These are phyloP conservation scores for Pleurotus cornucopiae DNA, from an alignment of 768 basidiomycete genomes.

Conservation along the genomic window DNA sequence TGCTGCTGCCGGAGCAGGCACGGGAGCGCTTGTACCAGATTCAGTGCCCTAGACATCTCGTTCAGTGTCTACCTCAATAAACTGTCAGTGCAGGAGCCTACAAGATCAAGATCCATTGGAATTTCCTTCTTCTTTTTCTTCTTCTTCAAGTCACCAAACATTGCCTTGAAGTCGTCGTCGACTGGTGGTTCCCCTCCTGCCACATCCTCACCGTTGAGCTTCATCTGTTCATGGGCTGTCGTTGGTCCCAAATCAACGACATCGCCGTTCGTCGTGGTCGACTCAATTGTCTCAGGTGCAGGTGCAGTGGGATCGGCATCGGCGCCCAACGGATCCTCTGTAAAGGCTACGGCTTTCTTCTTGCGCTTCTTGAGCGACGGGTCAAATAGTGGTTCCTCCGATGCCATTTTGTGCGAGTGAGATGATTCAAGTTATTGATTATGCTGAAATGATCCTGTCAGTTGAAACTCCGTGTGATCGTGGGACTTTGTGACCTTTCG, in stretches of 20 bases:
- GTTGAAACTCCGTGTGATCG: slow-evolving; percentile 22
- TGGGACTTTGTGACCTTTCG: slow-evolving; percentile 23
- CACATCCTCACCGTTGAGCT: slow-evolving; percentile 35
- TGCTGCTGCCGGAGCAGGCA: slow-evolving; percentile 36
- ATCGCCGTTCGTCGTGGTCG: slow-evolving; percentile 65
- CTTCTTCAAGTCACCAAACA: slow-evolving; percentile 89
- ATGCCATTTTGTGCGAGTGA: slow-evolving; percentile 38
- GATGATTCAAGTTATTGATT: slow-evolving; percentile 10
- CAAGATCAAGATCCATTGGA: slow-evolving; percentile 77
- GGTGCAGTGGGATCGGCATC: slow-evolving; percentile 82
- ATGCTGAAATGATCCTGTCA: not conserved
- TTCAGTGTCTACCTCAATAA: slow-evolving; percentile 6
- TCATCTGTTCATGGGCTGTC: slow-evolving; percentile 76
- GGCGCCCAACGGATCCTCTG: slow-evolving; percentile 77
- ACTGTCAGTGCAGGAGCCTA: slow-evolving; percentile 31
- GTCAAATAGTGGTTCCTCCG: slow-evolving; percentile 78
- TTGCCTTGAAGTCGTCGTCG: slow-evolving; percentile 74
- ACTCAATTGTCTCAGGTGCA: slow-evolving; percentile 69
- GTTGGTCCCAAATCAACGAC: slow-evolving; percentile 72
- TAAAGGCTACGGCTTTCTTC: slow-evolving; percentile 84
- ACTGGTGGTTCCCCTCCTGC: slow-evolving; percentile 28
- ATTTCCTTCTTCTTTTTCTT: slow-evolving; percentile 94
- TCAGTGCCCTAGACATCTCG: slow-evolving; percentile 38
- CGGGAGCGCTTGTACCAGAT: slow-evolving; percentile 63
- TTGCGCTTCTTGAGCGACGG: slow-evolving; percentile 83